phyloP scores from a whole-genome alignment of 805 yeast species.

The Cyberlindnera veronae region DNA sequence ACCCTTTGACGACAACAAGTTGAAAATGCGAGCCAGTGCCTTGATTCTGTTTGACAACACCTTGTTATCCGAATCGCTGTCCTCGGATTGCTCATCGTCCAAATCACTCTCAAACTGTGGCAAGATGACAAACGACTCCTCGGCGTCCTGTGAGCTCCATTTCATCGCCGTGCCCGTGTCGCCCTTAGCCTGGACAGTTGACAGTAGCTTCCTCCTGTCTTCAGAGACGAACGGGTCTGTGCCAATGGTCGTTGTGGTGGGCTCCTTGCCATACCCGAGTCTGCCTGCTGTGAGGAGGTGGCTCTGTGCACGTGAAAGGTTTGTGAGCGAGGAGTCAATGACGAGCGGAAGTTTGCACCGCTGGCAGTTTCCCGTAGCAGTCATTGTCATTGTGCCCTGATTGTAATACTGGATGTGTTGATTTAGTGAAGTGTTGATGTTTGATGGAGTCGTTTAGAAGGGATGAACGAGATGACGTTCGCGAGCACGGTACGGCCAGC shows the following conservation, averaged over 20 bases:
- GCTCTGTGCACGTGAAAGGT: slow-evolving; percentile 52
- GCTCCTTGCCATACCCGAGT: slow-evolving; percentile 17
- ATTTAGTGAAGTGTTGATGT: too few relatives aligned
- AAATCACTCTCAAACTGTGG: slow-evolving; percentile 26
- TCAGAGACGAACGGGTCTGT: slow-evolving; percentile 27
- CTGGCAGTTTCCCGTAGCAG: too few relatives aligned
- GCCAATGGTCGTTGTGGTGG: slow-evolving; percentile 9
- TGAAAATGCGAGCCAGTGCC: slow-evolving; percentile 62
- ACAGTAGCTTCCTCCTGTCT: slow-evolving; percentile 17
- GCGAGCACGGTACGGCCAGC: too few relatives aligned
- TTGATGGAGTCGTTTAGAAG: too few relatives aligned
- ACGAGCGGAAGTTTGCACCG: slow-evolving; percentile 56
- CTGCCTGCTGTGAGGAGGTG: slow-evolving; percentile 45
- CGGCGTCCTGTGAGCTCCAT: slow-evolving; percentile 13
- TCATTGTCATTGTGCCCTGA: too few relatives aligned
- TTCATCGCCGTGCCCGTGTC: slow-evolving; percentile 4
- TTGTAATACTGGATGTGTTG: too few relatives aligned
- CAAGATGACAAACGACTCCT: slow-evolving; percentile 27
- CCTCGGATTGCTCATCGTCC: slow-evolving; percentile 22
- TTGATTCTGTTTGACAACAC: slow-evolving; percentile 48
- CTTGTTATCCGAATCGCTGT: slow-evolving; percentile 28
- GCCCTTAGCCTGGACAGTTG: neutral
- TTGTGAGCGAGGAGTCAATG: slow-evolving; percentile 52
- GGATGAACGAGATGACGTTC: too few relatives aligned
- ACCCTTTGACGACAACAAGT: slow-evolving; percentile 64